These are phyloP conservation scores for Dryadomyces quercus-mongolicae DNA, from an alignment of 2,329 filamentous ascomycete genomes.

Conservation along the genomic window DNA sequence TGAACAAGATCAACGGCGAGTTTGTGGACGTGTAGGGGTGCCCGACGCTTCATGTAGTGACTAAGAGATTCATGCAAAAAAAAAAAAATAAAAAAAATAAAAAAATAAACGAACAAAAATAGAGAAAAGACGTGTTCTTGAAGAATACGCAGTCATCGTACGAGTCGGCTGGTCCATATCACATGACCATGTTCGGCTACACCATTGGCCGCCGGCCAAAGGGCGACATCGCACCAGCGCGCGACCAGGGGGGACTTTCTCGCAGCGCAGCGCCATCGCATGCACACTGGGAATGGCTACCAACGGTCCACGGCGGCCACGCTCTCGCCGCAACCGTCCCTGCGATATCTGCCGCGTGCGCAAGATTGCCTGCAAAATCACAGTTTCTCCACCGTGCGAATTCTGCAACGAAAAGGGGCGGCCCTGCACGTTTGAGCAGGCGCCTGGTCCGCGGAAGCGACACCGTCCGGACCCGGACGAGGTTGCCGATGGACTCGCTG, in stretches of 20 bases:
- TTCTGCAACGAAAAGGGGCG: background rate
- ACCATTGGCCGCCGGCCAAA: background rate
- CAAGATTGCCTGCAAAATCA: constrained; percentile 5
- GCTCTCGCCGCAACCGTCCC: constrained; percentile 3
- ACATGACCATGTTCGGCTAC: background rate
- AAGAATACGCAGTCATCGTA: too few species aligned
- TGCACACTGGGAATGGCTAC: background rate
- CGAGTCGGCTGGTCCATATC: too few species aligned
- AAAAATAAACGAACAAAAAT: too few species aligned
- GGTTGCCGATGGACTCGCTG: background rate
- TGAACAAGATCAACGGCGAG: constrained; percentile 1
- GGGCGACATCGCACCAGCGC: background rate
- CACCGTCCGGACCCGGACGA: background rate
- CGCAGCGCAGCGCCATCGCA: background rate
- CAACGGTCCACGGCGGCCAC: background rate
- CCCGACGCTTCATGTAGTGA: too few species aligned
- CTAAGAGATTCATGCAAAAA: too few species aligned
- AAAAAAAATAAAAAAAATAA: too few species aligned
- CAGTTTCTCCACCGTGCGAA: background rate
- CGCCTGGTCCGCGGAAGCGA: background rate
- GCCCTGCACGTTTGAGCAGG: constrained; percentile 3
- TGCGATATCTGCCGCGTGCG: constrained; percentile 4
- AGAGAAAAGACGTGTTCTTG: too few species aligned
- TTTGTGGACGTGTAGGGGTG: background rate
- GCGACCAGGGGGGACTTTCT: too few species aligned